Conservation (phyloP, 139 green algal species). For the Picochlorum costavermella region DNA sequence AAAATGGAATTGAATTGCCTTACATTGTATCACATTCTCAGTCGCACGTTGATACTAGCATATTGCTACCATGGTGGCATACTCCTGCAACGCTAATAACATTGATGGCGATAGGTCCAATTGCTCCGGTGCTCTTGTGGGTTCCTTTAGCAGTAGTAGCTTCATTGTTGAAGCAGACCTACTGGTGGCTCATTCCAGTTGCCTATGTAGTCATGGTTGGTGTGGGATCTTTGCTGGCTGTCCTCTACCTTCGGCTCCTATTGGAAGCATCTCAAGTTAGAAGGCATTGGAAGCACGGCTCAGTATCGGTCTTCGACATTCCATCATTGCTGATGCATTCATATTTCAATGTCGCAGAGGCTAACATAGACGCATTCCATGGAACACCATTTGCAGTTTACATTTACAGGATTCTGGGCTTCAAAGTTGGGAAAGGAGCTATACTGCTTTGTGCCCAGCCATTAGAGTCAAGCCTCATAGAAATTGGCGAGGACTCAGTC, state of each 20-base stretch:
- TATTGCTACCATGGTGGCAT: slow-evolving; percentile 4
- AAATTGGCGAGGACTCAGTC: too few relatives aligned
- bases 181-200: neutral
- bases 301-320: neutral
- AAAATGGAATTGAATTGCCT: slow-evolving; percentile 1
- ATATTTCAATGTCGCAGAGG: neutral
- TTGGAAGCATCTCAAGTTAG: slow-evolving; percentile 1
- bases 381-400: slow-evolving; percentile 8
- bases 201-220: neutral
- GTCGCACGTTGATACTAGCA: neutral
- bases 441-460: too few relatives aligned
- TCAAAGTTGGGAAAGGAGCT: neutral
- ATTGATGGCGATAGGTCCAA: slow-evolving; percentile 3
- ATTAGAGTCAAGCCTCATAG: too few relatives aligned
- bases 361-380: slow-evolving; percentile 6
- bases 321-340: too few relatives aligned
- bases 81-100: neutral
- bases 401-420: slow-evolving; percentile 1
- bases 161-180: neutral
- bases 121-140: neutral
- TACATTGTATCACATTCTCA: slow-evolving; percentile 1
- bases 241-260: neutral
- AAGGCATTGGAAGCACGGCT: neutral
- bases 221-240: slow-evolving; percentile 3
- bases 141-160: neutral